Base-by-base conservation (phyloP, 148 eudicot species). In the Camellia sinensis region DNA sequence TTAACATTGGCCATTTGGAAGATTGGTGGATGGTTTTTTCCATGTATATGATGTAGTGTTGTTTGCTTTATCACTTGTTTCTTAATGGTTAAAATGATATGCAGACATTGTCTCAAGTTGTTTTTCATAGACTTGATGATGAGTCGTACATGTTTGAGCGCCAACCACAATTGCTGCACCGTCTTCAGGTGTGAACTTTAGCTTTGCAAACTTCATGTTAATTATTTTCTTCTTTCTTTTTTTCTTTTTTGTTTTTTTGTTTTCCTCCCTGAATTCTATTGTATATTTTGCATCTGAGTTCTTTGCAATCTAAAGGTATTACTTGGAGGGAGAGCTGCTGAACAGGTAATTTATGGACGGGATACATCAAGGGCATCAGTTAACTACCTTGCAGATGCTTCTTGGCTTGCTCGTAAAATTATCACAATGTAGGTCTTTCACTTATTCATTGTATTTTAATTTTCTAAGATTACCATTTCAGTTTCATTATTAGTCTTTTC, bases 301-400 rank as follows among this genome's bases (percentile, higher is more conserved):
- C n/a, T 62, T 41, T 79, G 68, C 46, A 50, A 19, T 65, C 44
- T 71, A 68, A 83, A 95, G 98, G 93, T 95, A 74, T 83, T 93
- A n/a, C 93, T 95, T 75, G 98, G 97, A 75, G 98, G 93, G 43
- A 91, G 98, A 83, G 98, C 98, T 84, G 98, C 98, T 59, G 98
- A 95, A 87, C 96, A 95, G 85, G 89, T 95, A 21, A 87, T 95
- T 61, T 95, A 77, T 84, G 98, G 98, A 54, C 85, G 86, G 80
- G 92, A 95, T 80, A 95, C 97, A 67, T 95, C 98, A 41, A 87
- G 66, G 81, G 98, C 96, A 73, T 95, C 98, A 37, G 94, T 95
- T 69, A 84, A 78, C 85, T 93, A 95, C 89, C 96, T 93, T 71
- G 98, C 98, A 18, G 96, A 93, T 90, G 98, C 98, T 83, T 88